A percentile compares a stretch with the other conserved stretches of the same genome.
phyloP scores from a whole-genome alignment of 495 filamentous ascomycete species.

The Tuber melanosporum region DNA sequence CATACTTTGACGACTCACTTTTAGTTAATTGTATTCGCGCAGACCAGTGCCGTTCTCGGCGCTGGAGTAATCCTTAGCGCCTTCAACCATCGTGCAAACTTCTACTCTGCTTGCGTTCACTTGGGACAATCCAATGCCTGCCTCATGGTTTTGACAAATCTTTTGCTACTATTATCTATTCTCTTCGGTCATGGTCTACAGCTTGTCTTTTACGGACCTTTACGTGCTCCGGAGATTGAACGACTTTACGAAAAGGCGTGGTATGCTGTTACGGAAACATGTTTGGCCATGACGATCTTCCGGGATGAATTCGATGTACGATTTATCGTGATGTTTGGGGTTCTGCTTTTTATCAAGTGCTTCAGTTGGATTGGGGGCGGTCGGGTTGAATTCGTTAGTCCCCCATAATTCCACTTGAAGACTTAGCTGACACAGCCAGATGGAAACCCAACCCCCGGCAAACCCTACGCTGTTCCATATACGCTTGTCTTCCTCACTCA shows the following conservation, averaged over 20 bases:
- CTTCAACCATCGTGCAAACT: slow-evolving; percentile 89
- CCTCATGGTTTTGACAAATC: slow-evolving; percentile 85
- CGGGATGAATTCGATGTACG: slow-evolving; percentile 86
- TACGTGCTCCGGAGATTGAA: slow-evolving; percentile 90
- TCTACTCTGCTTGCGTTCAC: slow-evolving; percentile 95
- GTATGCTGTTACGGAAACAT: slow-evolving; percentile 95
- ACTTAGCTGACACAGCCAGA: slow-evolving; percentile 12
- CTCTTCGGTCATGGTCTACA: slow-evolving; percentile 79
- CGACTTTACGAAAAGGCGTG: slow-evolving; percentile 95
- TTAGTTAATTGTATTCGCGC: slow-evolving; percentile 16
- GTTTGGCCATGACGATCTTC: slow-evolving; percentile 98
- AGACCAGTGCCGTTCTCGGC: slow-evolving; percentile 73
- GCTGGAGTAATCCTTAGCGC: slow-evolving; percentile 77
- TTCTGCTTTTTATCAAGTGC: slow-evolving; percentile 84
- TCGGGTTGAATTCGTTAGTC: slow-evolving; percentile 72
- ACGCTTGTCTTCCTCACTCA: slow-evolving; percentile 68
- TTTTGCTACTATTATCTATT: slow-evolving; percentile 68
- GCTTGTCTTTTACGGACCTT: slow-evolving; percentile 79
- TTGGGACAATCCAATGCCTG: slow-evolving; percentile 91
- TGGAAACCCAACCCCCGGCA: slow-evolving; percentile 85
- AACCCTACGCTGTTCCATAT: slow-evolving; percentile 86
- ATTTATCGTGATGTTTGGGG: slow-evolving; percentile 93
- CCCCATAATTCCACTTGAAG: neutral
- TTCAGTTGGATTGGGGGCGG: slow-evolving; percentile 98
- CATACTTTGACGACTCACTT: slow-evolving; percentile 11